phyloP scores from a whole-genome alignment of 2,329 filamentous ascomycete species.

The Pyrenophora seminiperda region DNA sequence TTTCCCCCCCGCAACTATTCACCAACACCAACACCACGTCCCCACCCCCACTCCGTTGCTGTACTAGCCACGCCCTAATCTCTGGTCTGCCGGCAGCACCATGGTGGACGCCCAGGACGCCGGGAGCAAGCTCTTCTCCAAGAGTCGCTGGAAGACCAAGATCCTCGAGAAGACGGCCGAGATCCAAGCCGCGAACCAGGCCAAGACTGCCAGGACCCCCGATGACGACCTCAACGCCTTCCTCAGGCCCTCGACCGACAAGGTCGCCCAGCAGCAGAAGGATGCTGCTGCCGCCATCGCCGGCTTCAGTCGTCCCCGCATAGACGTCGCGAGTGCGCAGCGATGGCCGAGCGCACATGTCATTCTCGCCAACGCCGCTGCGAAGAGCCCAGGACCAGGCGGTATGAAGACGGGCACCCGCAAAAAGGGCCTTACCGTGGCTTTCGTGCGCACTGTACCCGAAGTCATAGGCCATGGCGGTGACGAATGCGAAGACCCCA shows the following conservation, averaged over 20 bases:
- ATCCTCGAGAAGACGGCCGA: slow-evolving; percentile 50
- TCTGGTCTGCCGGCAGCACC: slow-evolving; percentile 17
- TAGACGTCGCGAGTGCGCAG: slow-evolving; percentile 58
- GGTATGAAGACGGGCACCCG: slow-evolving; percentile 48
- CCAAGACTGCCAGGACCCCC: slow-evolving; percentile 29
- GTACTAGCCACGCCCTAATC: neutral
- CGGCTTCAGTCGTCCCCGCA: slow-evolving; percentile 46
- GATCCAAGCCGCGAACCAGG: slow-evolving; percentile 38
- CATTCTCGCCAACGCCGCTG: slow-evolving; percentile 45
- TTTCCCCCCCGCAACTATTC: neutral
- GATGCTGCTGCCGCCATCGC: slow-evolving; percentile 34
- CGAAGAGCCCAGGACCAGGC: slow-evolving; percentile 43
- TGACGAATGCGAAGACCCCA: slow-evolving; percentile 77
- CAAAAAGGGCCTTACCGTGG: slow-evolving; percentile 73
- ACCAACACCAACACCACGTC: neutral
- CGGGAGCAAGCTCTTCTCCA: slow-evolving; percentile 47
- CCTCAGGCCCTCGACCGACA: slow-evolving; percentile 59
- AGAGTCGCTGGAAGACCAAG: slow-evolving; percentile 57
- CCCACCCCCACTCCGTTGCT: neutral
- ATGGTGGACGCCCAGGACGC: slow-evolving; percentile 43
- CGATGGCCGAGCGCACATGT: slow-evolving; percentile 58
- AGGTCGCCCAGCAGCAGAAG: slow-evolving; percentile 43
- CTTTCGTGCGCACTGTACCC: slow-evolving; percentile 73
- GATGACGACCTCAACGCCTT: slow-evolving; percentile 61
- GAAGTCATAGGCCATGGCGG: slow-evolving; percentile 90